Evolutionary conservation across 2,329 filamentous ascomycete species (phyloP).

Genomic region (Neofusicoccum umdonicola): DNA sequence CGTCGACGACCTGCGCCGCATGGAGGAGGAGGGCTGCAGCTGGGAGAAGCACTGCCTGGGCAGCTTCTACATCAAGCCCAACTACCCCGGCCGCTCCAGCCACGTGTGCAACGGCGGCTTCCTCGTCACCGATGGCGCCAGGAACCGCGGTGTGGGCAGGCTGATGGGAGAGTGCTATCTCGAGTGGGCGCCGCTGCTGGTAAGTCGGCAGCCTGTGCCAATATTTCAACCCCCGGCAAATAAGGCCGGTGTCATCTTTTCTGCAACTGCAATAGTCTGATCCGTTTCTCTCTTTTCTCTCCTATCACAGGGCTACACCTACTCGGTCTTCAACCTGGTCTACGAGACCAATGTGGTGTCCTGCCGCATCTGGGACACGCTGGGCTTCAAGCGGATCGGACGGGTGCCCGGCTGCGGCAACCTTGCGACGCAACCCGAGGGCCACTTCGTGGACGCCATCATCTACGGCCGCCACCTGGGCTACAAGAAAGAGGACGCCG

Average conservation of each 20-base stretch:
- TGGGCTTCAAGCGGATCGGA: constrained; percentile 90
- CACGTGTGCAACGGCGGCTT: constrained; percentile 74
- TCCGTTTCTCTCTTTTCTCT: background rate
- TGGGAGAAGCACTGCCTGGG: constrained; percentile 82
- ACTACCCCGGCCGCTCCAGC: constrained; percentile 86
- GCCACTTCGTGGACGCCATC: constrained; percentile 49
- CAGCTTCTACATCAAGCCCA: constrained; percentile 92
- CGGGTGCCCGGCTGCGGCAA: constrained; percentile 61
- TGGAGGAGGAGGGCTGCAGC: constrained; percentile 53
- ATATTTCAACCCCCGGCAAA: background rate
- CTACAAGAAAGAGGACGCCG: constrained; percentile 72
- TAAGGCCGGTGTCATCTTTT: background rate
- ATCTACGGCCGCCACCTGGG: constrained; percentile 61
- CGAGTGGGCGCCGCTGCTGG: constrained; percentile 53
- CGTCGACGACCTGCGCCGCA: constrained; percentile 47
- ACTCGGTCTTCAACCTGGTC: constrained; percentile 91
- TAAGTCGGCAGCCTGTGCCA: constrained; percentile 23
- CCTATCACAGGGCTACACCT: constrained; percentile 67
- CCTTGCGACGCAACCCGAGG: constrained; percentile 46
- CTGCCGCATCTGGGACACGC: constrained; percentile 85
- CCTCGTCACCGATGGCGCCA: constrained; percentile 47
- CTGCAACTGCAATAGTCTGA: background rate
- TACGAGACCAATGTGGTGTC: constrained; percentile 92
- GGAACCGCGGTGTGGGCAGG: constrained; percentile 50
- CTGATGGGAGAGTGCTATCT: constrained; percentile 54